phyloP scores from a whole-genome alignment of 768 basidiomycete species.

The Boletus insuetus region DNA sequence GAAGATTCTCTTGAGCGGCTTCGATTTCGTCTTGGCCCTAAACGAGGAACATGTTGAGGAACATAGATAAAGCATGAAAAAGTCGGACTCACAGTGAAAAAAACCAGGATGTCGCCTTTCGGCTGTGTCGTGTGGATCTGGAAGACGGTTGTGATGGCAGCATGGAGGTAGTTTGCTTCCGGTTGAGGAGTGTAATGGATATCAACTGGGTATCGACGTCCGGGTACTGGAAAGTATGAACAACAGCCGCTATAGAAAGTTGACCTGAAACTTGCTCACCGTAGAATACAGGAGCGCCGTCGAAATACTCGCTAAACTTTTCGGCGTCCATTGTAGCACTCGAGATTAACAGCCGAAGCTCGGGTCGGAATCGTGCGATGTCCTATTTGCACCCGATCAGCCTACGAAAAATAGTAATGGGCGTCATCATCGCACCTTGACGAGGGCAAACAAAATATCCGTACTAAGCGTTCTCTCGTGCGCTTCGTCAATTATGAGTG shows the following conservation, averaged over 20 bases:
- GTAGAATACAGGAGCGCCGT: constrained; percentile 92
- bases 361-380: constrained; percentile 94
- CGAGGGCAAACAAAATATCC: constrained; percentile 96
- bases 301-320: constrained; percentile 97
- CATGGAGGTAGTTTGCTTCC: constrained; percentile 98
- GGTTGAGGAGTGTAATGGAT: constrained; percentile 99
- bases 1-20: constrained; percentile 91
- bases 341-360: constrained; percentile 89
- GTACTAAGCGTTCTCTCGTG: constrained; percentile 98
- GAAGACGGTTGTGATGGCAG: constrained; percentile 97
- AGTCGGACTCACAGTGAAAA: constrained; percentile 71
- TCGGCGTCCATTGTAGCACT: constrained; percentile 97
- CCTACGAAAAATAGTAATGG: constrained; percentile 13
- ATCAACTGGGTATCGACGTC: constrained; percentile 95
- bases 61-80: neutral
- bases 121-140: constrained; percentile 99
- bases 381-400: constrained; percentile 53
- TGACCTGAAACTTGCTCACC: constrained; percentile 45
- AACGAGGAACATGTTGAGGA: constrained; percentile 5
- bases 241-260: neutral
- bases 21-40: constrained; percentile 99
- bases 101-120: constrained; percentile 95
- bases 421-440: constrained; percentile 73
- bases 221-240: constrained; percentile 65
- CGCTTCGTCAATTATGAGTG: constrained; percentile 96